Evolutionary conservation across 345 rosid species (phyloP).

Genomic region (Arabis alpina): DNA sequence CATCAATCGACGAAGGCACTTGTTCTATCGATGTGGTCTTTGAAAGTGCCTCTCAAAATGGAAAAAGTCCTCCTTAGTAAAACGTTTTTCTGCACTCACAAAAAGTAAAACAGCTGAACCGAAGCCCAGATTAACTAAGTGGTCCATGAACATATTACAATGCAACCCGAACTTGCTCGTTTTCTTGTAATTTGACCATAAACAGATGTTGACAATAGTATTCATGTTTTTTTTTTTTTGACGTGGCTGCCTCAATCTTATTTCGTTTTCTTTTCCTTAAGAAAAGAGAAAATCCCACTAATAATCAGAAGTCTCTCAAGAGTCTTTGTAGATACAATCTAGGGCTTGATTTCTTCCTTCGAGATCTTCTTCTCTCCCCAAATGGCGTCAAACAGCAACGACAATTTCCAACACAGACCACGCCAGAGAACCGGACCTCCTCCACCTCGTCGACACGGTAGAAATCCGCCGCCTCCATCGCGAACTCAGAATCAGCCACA

Average conservation of each 20-base stretch:
- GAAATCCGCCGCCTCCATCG: constrained; percentile 38
- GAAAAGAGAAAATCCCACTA: constrained; percentile 19
- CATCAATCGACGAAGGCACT: no score
- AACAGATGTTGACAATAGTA: no score
- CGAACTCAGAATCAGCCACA: constrained; percentile 38
- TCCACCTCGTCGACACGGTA: constrained; percentile 37
- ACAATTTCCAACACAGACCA: constrained; percentile 33
- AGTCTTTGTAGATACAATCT: background rate
- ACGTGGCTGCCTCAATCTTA: constrained; percentile 32
- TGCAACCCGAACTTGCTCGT: no score
- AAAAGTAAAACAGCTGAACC: background rate
- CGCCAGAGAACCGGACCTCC: constrained; percentile 41
- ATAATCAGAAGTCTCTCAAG: background rate
- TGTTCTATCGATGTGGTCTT: no score
- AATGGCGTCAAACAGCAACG: constrained; percentile 42
- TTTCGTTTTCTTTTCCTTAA: background rate
- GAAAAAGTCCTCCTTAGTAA: no score
- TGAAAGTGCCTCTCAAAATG: no score
- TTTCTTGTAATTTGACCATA: no score
- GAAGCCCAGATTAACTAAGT: no score
- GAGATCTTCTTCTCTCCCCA: constrained; percentile 4
- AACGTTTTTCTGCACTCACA: no score
- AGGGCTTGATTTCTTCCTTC: constrained; percentile 25
- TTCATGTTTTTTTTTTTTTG: background rate
- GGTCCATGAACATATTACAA: no score